A percentile compares a stretch with the other conserved stretches of the same genome.
Conservation (phyloP, 2,329 filamentous ascomycete species). For the Xylaria sp. region DNA sequence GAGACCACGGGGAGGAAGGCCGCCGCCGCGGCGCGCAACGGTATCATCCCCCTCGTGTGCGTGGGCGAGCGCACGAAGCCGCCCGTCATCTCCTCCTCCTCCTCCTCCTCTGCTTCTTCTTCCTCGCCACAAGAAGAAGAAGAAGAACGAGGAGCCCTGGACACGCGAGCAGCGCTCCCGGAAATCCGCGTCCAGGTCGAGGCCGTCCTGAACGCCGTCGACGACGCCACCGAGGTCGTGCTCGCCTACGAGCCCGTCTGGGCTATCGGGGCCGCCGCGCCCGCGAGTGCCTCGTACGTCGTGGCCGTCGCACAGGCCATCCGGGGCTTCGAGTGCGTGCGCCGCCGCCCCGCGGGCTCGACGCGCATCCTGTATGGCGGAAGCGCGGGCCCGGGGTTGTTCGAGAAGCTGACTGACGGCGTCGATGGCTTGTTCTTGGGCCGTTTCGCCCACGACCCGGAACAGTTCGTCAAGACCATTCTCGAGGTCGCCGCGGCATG, state of each 20-base stretch:
- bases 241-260: constrained; percentile 90
- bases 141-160: constrained; percentile 53
- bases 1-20: constrained; percentile 74
- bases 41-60: constrained; percentile 81
- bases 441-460: constrained; percentile 81
- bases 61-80: constrained; percentile 73
- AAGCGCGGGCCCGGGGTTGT: constrained; percentile 82
- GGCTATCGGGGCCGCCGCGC: constrained; percentile 81
- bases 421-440: constrained; percentile 86
- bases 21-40: constrained; percentile 71
- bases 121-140: constrained; percentile 32
- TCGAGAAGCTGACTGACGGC: constrained; percentile 70
- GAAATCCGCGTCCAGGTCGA: constrained; percentile 75
- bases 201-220: constrained; percentile 69
- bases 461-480: constrained; percentile 76
- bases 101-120: background rate
- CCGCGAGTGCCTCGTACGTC: constrained; percentile 78
- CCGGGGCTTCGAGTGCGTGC: constrained; percentile 62
- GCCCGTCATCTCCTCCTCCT: background rate
- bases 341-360: constrained; percentile 59
- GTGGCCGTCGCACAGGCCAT: constrained; percentile 74
- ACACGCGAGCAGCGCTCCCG: constrained; percentile 62
- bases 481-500: constrained; percentile 69
- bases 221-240: constrained; percentile 72
- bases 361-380: constrained; percentile 84